These are phyloP conservation scores for Macrolepiota dolichaula DNA, from an alignment of 768 basidiomycete species.

Conservation along the genomic window DNA sequence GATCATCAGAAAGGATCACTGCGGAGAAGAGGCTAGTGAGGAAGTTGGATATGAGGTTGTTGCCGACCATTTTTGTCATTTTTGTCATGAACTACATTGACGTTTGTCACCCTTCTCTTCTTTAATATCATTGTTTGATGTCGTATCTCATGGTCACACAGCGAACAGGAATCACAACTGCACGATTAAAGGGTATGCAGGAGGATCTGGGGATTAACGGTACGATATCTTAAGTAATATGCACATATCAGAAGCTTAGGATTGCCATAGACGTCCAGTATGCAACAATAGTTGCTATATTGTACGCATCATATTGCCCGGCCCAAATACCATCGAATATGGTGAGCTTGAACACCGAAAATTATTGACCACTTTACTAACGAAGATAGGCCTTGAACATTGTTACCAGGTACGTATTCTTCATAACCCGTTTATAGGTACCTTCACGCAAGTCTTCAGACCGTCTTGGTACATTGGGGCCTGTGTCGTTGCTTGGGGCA, in stretches of 20 bases:
- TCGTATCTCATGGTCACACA: conserved; percentile 13
- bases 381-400: too few relatives aligned
- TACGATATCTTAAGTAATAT: too few relatives aligned
- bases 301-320: conserved; percentile 47
- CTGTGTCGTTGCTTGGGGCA: neutral
- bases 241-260: neutral
- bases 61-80: conserved; percentile 51
- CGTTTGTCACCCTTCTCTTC: conserved; percentile 26
- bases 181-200: conserved; percentile 14
- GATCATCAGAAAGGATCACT: conserved; percentile 20
- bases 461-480: neutral
- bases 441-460: neutral
- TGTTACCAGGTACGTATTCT: too few relatives aligned
- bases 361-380: neutral
- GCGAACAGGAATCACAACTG: conserved; percentile 43
- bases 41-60: conserved; percentile 47
- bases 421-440: too few relatives aligned
- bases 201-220: too few relatives aligned
- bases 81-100: conserved; percentile 65
- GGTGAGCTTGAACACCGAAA: conserved; percentile 24
- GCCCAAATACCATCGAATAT: conserved; percentile 65
- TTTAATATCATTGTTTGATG: too few relatives aligned
- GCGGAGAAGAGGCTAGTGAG: conserved; percentile 42
- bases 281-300: conserved; percentile 14
- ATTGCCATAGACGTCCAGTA: conserved; percentile 15